A percentile compares a stretch with the other conserved stretches of the same genome.
Conservation (phyloP, 2,329 filamentous ascomycete species). For the Hortaea sp. region DNA sequence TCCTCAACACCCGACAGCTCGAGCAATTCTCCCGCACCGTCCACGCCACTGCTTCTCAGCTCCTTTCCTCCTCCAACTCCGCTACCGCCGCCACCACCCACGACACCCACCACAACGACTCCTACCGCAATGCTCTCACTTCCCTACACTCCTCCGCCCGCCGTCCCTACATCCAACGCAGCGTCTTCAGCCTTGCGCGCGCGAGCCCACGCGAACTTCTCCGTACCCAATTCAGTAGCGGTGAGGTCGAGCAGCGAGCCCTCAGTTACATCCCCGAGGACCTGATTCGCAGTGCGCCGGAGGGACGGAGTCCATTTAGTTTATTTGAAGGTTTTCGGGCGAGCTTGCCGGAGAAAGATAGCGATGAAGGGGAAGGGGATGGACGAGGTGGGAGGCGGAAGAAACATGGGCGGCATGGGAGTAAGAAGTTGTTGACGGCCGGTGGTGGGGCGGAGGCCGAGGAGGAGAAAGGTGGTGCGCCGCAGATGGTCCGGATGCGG, state of each 20-base stretch:
- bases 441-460: constrained; percentile 45
- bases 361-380: constrained; percentile 19
- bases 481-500: constrained; percentile 62
- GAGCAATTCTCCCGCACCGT: constrained; percentile 66
- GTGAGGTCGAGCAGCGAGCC: constrained; percentile 90
- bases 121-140: constrained; percentile 80
- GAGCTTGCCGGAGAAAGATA: constrained; percentile 61
- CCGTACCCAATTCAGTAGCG: constrained; percentile 77
- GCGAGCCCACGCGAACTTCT: constrained; percentile 91
- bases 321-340: constrained; percentile 96
- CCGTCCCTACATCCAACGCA: constrained; percentile 73
- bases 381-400: constrained; percentile 45
- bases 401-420: constrained; percentile 55
- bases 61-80: constrained; percentile 46
- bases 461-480: constrained; percentile 48
- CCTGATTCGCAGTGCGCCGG: constrained; percentile 78
- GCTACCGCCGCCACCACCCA: constrained; percentile 15
- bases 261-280: constrained; percentile 83
- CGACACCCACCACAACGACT: constrained; percentile 40
- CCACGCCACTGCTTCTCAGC: constrained; percentile 69
- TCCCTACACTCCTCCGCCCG: constrained; percentile 84
- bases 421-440: constrained; percentile 59
- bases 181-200: constrained; percentile 81
- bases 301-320: constrained; percentile 76
- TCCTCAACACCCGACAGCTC: constrained; percentile 64